These are phyloP conservation scores for Populus euphratica DNA, from an alignment of 345 rosid genomes.

Conservation along the genomic window DNA sequence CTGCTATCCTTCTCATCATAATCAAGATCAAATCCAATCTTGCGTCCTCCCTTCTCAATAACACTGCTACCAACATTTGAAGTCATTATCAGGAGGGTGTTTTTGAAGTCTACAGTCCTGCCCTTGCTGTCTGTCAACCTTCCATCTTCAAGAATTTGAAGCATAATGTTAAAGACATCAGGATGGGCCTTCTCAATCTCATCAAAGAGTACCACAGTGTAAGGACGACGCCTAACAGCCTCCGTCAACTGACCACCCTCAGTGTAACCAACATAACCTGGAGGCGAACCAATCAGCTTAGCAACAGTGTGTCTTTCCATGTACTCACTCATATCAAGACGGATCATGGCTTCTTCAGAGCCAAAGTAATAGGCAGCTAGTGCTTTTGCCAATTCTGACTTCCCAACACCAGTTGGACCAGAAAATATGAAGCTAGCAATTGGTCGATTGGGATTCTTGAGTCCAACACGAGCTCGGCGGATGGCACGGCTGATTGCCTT, in stretches of 20 bases:
- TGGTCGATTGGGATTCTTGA: conserved; percentile 89
- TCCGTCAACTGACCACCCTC: conserved; percentile 98
- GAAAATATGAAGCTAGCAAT: conserved; percentile 99
- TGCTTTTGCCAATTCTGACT: conserved; percentile 94
- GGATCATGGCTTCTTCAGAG: conserved; percentile 94
- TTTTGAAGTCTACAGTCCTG: conserved; percentile 94
- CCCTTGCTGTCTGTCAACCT: conserved; percentile 98
- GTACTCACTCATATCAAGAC: conserved; percentile 99
- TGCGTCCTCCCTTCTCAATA: conserved; percentile 85
- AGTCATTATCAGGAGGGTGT: conserved; percentile 95
- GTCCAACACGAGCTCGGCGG: conserved; percentile 97
- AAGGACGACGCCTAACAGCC: conserved; percentile 94
- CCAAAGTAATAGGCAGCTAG: conserved; percentile 95
- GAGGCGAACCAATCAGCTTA: conserved; percentile 96
- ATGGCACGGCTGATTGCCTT: conserved; percentile 92
- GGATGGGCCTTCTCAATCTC: conserved; percentile 99
- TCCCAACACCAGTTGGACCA: conserved; percentile 99
- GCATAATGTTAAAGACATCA: conserved; percentile 99
- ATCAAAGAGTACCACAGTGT: conserved; percentile 85
- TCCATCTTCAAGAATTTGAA: conserved; percentile 97
- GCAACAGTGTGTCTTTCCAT: conserved; percentile 98
- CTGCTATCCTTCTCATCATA: conserved; percentile 91
- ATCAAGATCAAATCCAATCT: conserved; percentile 88
- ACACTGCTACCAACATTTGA: conserved; percentile 97
- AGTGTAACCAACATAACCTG: conserved; percentile 96